Percentiles rank a stretch among this genome's conserved stretches.
Evolutionary conservation across 2,329 filamentous ascomycete genomes (phyloP).

Genomic region (Thermothelomyces thermophilus): DNA sequence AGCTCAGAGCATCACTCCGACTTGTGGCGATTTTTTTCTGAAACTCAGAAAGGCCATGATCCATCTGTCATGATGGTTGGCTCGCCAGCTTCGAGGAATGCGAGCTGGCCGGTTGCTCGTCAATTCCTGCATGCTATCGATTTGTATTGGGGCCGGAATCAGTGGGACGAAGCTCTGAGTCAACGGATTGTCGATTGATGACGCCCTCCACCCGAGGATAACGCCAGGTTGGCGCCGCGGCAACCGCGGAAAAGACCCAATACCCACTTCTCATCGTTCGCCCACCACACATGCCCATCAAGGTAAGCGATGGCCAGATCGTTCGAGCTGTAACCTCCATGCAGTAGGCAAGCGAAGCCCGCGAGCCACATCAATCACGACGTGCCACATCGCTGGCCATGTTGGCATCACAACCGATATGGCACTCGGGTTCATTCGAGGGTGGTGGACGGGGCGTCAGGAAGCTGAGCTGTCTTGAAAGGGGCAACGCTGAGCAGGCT

Average conservation of each 20-base stretch:
- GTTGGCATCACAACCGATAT: constrained; percentile 4
- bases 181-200: neutral
- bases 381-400: constrained; percentile 17
- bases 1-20: no score
- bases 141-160: constrained; percentile 3
- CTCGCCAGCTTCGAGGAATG: neutral
- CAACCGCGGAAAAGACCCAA: constrained; percentile 7
- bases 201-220: neutral
- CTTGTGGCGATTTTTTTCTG: no score
- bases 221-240: neutral
- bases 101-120: neutral
- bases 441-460: no score
- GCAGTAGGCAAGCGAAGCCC: constrained; percentile 1
- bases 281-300: no score
- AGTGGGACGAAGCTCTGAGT: neutral
- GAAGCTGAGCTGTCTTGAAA: neutral
- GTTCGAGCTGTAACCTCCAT: neutral
- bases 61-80: neutral
- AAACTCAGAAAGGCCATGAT: no score
- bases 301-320: no score
- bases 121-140: constrained; percentile 3
- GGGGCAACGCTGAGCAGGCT: neutral
- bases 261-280: no score
- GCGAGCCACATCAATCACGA: constrained; percentile 18
- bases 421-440: constrained; percentile 10